Evolutionary conservation across 352 stramenopile species (phyloP), one percentile per base, ranked within the genome.

Genomic region (Phytophthora agathidicida): DNA sequence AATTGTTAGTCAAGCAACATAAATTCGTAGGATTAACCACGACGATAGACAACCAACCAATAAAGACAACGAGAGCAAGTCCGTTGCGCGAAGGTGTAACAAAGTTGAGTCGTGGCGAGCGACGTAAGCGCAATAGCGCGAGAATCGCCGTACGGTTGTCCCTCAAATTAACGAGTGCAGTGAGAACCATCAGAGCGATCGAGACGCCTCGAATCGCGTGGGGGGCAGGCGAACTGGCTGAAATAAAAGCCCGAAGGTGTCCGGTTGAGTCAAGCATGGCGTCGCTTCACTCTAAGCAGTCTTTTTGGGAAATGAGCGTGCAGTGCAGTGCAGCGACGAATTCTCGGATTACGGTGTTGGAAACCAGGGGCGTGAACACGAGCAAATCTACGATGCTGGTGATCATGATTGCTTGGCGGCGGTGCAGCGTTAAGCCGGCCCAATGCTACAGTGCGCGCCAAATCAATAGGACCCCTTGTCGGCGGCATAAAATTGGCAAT

Each of bases 61-160:
- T 69, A 58, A 85, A 88, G 16, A 88, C 43, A 7, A 66, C 71
- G 16, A 88, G 53, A 1, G 75, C 69, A 17, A 69, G 17, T n/a
- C 71, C 33, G 33, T 67, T 83, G 19, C 71, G 70, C 23, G 75
- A 77, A 9, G 73, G 73, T 6, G 33, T 36, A 14, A 17, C 38
- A 27, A 77, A 22, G 17, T 52, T 58, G 8, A 79, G 36, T 5
- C 31, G 27, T 41, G 53, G 50, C 11, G 60, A 42, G 24, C 66
- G 52, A 5, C 37, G 23, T 11, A 31, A n/a, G 17, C 24, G 28
- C 37, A 71, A 23, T 5, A 68, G 14, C 20, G 55, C 50, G 8
- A 76, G 28, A 51, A 77, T 39, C 28, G 65, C 68, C 11, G 27
- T 26, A 10, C 68, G 63, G 27, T 79, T 77, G 31, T 35, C 28